phyloP scores from a whole-genome alignment of 345 rosid species.

The Eutrema heterophyllum region DNA sequence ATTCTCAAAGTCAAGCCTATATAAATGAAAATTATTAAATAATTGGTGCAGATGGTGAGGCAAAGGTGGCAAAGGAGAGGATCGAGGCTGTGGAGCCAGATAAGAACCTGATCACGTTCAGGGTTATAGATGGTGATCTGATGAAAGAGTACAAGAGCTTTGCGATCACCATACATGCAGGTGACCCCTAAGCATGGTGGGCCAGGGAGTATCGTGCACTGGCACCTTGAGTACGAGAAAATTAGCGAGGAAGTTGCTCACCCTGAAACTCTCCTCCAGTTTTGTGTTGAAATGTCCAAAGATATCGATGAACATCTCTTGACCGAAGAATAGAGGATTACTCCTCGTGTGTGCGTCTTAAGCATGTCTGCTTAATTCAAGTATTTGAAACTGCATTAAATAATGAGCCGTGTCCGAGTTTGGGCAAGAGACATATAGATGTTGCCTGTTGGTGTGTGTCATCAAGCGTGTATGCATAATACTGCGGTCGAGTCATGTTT shows the following conservation, averaged over 20 bases:
- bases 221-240: conserved; percentile 36
- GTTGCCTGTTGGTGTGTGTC: background rate
- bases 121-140: conserved; percentile 17
- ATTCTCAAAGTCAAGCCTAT: too few relatives aligned
- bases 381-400: background rate
- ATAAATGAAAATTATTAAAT: too few relatives aligned
- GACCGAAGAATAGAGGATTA: background rate
- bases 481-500: background rate
- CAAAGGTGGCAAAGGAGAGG: background rate
- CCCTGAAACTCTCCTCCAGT: conserved; percentile 24
- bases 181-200: conserved; percentile 5
- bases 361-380: background rate
- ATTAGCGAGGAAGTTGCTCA: conserved; percentile 21
- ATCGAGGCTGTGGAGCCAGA: conserved; percentile 3
- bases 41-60: conserved; percentile 16
- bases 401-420: background rate
- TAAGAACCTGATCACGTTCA: conserved; percentile 6
- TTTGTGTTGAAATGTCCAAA: conserved; percentile 14
- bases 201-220: conserved; percentile 17
- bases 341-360: background rate
- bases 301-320: conserved; percentile 30
- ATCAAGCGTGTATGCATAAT: background rate
- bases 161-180: background rate
- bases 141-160: conserved; percentile 14
- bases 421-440: background rate